Conservation (phyloP, 805 yeast genomes). For the Ogataea ramenticola region DNA sequence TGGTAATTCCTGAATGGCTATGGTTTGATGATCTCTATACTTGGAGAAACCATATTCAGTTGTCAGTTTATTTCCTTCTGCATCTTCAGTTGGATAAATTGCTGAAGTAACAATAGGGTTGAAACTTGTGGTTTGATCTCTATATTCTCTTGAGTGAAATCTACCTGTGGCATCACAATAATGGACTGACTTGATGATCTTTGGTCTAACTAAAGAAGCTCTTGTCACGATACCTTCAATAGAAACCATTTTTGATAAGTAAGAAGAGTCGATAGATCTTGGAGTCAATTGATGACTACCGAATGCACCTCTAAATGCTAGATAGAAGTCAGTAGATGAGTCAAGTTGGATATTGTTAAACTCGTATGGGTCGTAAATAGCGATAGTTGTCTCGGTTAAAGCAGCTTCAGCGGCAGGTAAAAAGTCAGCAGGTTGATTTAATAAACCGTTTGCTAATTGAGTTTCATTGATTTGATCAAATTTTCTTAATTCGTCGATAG, state of each 20-base stretch:
- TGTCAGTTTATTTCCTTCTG: constrained; percentile 78
- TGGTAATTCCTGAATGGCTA: constrained; percentile 95
- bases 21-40: constrained; percentile 88
- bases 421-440: constrained; percentile 73
- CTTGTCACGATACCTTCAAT: constrained; percentile 94
- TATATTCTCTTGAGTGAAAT: constrained; percentile 86
- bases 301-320: constrained; percentile 85
- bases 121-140: constrained; percentile 87
- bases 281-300: constrained; percentile 87
- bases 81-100: constrained; percentile 86
- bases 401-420: constrained; percentile 89
- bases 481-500: constrained; percentile 82
- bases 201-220: constrained; percentile 90
- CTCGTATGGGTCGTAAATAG: constrained; percentile 59
- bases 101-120: constrained; percentile 79
- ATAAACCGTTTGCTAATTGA: constrained; percentile 67
- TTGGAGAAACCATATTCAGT: constrained; percentile 93
- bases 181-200: constrained; percentile 85
- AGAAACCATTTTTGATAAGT: constrained; percentile 74
- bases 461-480: constrained; percentile 45
- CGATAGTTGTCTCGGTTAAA: constrained; percentile 66
- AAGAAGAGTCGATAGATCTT: constrained; percentile 71
- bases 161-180: constrained; percentile 78
- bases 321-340: constrained; percentile 57
- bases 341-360: constrained; percentile 45